Conservation (phyloP, 2,329 filamentous ascomycete species). For the Pseudogymnoascus sp. region DNA sequence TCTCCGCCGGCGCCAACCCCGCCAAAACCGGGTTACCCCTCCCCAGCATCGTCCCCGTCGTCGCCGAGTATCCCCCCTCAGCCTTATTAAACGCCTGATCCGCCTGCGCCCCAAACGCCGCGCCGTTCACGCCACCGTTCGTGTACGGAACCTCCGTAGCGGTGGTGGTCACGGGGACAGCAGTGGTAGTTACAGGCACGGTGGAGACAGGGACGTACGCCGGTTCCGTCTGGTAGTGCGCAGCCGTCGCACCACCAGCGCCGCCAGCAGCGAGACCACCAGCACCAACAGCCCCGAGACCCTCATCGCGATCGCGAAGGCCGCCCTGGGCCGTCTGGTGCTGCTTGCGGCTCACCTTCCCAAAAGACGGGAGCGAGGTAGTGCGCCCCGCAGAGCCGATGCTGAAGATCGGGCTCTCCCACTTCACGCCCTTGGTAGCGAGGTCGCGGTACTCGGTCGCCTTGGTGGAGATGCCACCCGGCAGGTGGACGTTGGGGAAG, state of each 20-base stretch:
- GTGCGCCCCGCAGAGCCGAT: slow-evolving; percentile 72
- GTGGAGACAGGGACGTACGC: neutral
- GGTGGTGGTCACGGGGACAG: neutral
- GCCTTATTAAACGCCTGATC: neutral
- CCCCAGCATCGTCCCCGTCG: neutral
- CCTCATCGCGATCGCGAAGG: slow-evolving; percentile 14
- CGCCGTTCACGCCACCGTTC: neutral
- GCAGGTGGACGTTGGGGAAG: slow-evolving; percentile 79
- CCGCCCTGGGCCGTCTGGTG: slow-evolving; percentile 21
- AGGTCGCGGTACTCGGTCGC: slow-evolving; percentile 89
- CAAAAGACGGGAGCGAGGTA: slow-evolving; percentile 54
- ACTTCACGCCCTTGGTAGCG: slow-evolving; percentile 78
- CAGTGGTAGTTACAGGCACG: neutral
- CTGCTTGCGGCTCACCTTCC: slow-evolving; percentile 46
- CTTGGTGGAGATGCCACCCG: slow-evolving; percentile 84
- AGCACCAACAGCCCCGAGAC: neutral
- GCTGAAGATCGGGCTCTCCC: slow-evolving; percentile 90
- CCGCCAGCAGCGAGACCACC: neutral
- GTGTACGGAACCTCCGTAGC: neutral
- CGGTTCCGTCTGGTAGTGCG: neutral
- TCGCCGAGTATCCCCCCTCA: neutral
- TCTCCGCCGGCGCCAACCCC: neutral
- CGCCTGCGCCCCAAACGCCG: neutral
- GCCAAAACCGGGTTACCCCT: neutral
- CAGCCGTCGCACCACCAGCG: neutral